These are phyloP conservation scores for Alternaria sp. DNA, from an alignment of 2,329 filamentous ascomycete genomes.

Conservation along the genomic window DNA sequence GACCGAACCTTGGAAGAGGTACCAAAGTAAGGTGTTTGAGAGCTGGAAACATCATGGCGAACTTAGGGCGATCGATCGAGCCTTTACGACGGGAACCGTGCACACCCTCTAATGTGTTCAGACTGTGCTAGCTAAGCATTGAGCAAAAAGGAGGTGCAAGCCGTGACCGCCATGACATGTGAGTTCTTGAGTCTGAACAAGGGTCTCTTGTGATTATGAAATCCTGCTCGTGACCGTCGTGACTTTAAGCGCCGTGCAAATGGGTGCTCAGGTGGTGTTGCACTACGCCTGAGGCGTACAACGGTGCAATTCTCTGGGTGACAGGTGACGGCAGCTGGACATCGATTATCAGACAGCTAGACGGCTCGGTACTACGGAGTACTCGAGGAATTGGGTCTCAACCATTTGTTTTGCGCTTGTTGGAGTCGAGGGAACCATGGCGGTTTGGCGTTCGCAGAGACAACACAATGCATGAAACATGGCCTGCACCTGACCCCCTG, in stretches of 20 bases:
- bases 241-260: conserved; percentile 11
- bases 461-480: conserved; percentile 6
- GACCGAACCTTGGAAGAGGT: neutral
- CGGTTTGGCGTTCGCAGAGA: conserved; percentile 10
- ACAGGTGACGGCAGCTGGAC: conserved; percentile 3
- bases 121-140: neutral
- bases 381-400: neutral
- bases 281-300: conserved; percentile 11
- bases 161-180: neutral
- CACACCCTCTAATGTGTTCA: neutral
- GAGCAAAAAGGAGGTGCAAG: conserved; percentile 5
- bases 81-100: conserved; percentile 1
- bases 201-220: neutral
- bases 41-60: conserved; percentile 4
- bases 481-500: conserved; percentile 22
- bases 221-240: conserved; percentile 2
- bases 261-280: conserved; percentile 10
- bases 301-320: neutral
- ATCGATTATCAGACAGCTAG: neutral
- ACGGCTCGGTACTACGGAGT: neutral
- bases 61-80: conserved; percentile 5
- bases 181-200: neutral
- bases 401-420: conserved; percentile 11
- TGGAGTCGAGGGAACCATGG: conserved; percentile 8
- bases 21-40: neutral